Evolutionary conservation across 805 yeast species (phyloP), one percentile per base, ranked within the genome.

Genomic region (Suhomyces prunicola): DNA sequence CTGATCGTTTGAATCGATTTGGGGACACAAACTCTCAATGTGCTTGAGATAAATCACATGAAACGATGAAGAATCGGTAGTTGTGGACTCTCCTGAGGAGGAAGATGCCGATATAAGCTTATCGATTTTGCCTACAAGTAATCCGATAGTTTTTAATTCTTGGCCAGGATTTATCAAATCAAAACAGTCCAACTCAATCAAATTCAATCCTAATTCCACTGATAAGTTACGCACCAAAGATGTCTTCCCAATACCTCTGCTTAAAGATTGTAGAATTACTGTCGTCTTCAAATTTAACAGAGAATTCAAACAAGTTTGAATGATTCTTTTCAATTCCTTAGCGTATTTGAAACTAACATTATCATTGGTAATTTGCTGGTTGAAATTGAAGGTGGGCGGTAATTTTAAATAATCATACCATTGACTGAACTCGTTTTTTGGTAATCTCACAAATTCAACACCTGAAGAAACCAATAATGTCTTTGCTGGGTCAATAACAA

Each of bases 161-260:
- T 89, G 83, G 1, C 91, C 89, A 1, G 84, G 81, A 52, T 86
- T 84, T 6, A 86, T 67, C 4, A 86, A 66, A 33, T 84, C 89
- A 57, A 81, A 78, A 26, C 90, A 86, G 57, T 92, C 96, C 12
- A 93, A 68, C 46, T 82, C 87, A 29, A 86, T 70, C 6, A 86
- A 67, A 57, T 88, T 86, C 7, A 85, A 67, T 0, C 97, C 97
- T 29, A 85, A 66, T 29, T 80, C 80, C 7, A 72, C 66, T 0
- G 88, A 77, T 1, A 84, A 62, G 51, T 81, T 80, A 48, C 78
- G 67, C 0, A 90, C 82, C 23, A 88, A 62, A 0, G 86, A 82
- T 0, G 87, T 65, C 62, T 93, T 93, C 0, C 99, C 99, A 6
- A 88, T 83, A 7, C 88, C 90, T 50, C 96, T 74, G 29, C 84